phyloP scores from a whole-genome alignment of 257 asterid species.

The Voacanga thouarsii region DNA sequence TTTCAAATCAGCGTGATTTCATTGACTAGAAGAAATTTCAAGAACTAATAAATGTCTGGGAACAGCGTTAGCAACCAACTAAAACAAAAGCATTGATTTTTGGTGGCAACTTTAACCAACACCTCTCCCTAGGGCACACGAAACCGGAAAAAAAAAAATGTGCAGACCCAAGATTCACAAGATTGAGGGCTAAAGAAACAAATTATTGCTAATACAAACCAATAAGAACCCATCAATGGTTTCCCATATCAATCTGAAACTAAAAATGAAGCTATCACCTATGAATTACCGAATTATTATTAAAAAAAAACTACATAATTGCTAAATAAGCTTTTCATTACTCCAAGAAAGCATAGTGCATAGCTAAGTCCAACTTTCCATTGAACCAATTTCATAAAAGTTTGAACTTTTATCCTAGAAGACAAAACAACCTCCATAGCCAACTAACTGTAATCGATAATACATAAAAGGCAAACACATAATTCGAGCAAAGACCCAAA shows the following conservation, averaged over 20 bases:
- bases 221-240: too few relatives aligned
- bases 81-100: background rate
- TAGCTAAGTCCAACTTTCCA: too few relatives aligned
- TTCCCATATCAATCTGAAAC: too few relatives aligned
- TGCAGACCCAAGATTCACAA: too few relatives aligned
- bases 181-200: too few relatives aligned
- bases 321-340: background rate
- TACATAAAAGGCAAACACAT: background rate
- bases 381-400: background rate
- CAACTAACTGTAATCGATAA: background rate
- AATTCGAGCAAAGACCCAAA: background rate
- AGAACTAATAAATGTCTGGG: background rate
- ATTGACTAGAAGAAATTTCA: background rate
- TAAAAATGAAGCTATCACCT: background rate
- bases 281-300: background rate
- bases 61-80: background rate
- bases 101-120: too few relatives aligned
- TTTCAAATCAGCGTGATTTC: background rate
- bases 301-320: background rate
- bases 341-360: background rate
- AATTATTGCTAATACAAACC: too few relatives aligned
- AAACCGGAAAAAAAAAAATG: too few relatives aligned
- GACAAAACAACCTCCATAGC: background rate
- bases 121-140: too few relatives aligned
- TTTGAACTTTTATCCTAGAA: background rate